Evolutionary conservation across 495 filamentous ascomycete species (phyloP), one percentile per base, ranked within the genome.

Genomic region (Amphirosellinia nigrospora): DNA sequence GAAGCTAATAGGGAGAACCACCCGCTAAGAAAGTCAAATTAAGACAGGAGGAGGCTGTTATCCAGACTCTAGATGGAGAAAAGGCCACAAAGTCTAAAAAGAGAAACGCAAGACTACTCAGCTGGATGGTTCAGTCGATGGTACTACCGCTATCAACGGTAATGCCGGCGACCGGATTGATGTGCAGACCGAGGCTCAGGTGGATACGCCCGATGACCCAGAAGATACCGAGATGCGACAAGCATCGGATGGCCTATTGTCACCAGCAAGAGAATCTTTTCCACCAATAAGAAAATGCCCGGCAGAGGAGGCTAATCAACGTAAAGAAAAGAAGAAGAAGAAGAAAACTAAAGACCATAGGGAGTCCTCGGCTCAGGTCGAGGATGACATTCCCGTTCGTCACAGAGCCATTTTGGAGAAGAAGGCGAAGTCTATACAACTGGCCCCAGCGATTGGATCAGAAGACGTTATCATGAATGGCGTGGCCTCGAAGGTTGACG

Each of bases 381-480:
- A 69, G 4, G 74, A 78, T 46, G 66, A 71, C 13, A 73, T 78
- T 15, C 79, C 80, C 15, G 65, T 71, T 55, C 78, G 80, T 30
- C 83, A 86, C 66, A 83, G 79, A 60, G 72, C 80, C 8, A 77
- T 86, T 8, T 75, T 87, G 48, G 76, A 83, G 61, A 87, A 85
- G 68, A 77, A 83, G 16, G 79, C 83, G 7, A 88, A 83, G 66
- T 80, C 84, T 7, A 74, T 86, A 53, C 77, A 75, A 65, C 77
- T 71, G 67, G 73, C 74, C 10, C 73, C 77, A n/a, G 72, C 77
- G 36, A 73, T 56, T 30, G 41, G 69, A 48, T 32, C 73, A 73
- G 75, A 48, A 66, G 80, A 75, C 78, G 71, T 69, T 69, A 32
- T 64, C 13, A 66, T 73, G 70, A 64, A 72, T 65, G 56, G 68